phyloP scores from a whole-genome alignment of 1,284 basidiomycete genomes.

The Ceratobasidium sp. region DNA sequence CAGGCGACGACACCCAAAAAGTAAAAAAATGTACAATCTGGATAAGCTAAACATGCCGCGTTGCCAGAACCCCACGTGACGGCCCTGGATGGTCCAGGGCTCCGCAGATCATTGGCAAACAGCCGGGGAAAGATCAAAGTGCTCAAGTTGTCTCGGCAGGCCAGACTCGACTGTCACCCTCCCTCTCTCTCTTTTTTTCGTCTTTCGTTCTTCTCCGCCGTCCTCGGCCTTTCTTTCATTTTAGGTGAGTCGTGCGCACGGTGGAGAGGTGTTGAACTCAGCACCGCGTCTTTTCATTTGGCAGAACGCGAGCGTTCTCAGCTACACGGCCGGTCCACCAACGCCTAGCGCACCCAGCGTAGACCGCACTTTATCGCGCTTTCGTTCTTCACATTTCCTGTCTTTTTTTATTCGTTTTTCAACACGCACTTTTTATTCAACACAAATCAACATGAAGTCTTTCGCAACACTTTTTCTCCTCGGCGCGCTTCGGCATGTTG shows the following conservation, averaged over 20 bases:
- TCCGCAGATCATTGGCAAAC: constrained; percentile 13
- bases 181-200: constrained; percentile 8
- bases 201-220: constrained; percentile 15
- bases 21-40: neutral
- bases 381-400: neutral
- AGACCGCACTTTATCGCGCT: constrained; percentile 25
- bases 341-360: constrained; percentile 15
- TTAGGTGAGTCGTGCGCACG: neutral
- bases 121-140: neutral
- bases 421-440: constrained; percentile 4
- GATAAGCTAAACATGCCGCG: constrained; percentile 18
- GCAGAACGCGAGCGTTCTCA: constrained; percentile 37
- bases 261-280: neutral
- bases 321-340: constrained; percentile 21
- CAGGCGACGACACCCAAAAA: neutral
- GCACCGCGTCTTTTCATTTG: neutral
- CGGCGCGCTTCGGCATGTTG: neutral
- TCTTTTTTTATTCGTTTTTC: neutral
- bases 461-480: constrained; percentile 19
- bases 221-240: neutral
- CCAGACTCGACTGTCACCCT: constrained; percentile 3
- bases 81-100: neutral
- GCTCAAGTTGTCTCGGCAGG: constrained; percentile 12
- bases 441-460: constrained; percentile 20
- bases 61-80: neutral